Evolutionary conservation across 306 rosid species (phyloP), one percentile per base, ranked within the genome.

Genomic region (Nissolia schottii): DNA sequence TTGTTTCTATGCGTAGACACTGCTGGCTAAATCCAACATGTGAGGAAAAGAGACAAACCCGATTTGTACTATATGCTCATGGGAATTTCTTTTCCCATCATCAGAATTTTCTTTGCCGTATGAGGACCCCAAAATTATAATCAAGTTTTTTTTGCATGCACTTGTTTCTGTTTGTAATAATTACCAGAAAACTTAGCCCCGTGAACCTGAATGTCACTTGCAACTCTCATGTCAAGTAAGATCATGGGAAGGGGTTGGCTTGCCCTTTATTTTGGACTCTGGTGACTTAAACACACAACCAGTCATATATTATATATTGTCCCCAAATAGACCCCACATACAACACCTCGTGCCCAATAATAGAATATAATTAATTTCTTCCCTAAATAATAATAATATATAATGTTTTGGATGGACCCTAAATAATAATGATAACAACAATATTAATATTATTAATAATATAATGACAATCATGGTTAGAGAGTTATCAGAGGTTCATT

Each of bases 41-140:
- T 85, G 96, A 85, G 90, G 87, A 85, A 82, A 87, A 79, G 90
- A 76, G 96, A 89, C 90, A 87, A 89, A 85, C 28, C 28, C 9
- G 50, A 6, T 51, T 75, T 61, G 85, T 84, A 79, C 82, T 46
- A 68, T 71, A 62, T 79, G 80, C 66, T 68, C 73, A 66, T 54
- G 64, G 64, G 80, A 79, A 68, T 29, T 79, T 48, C n/a, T 70
- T 53, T 7, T 45, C 46, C 72, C 43, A 75, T 58, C 65, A 63
- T 25, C n/a, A n/a, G n/a, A n/a, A 38, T 25, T 71, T 50, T 22
- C 59, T 68, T 69, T 37, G 13, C 23, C 61, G n/a, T n/a, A n/a
- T n/a, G 20, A 45, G n/a, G 51, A n/a, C 51, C 51, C 51, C 59
- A 56, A 66, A 73, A 60, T 58, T n/a, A n/a, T n/a, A n/a, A n/a